These are phyloP conservation scores for Russula sp. DNA, from an alignment of 768 basidiomycete genomes.

Conservation along the genomic window DNA sequence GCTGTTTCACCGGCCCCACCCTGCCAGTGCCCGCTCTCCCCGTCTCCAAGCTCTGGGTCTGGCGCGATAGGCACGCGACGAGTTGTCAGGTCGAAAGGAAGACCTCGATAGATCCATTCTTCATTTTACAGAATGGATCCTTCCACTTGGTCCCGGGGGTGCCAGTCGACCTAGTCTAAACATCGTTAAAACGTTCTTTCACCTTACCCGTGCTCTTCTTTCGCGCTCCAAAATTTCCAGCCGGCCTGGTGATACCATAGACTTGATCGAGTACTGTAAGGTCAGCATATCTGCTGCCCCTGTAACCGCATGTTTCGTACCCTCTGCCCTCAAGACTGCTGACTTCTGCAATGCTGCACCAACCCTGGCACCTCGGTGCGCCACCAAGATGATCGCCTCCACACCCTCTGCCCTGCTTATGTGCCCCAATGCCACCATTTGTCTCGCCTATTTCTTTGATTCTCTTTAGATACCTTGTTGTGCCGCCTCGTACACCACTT, in stretches of 20 bases:
- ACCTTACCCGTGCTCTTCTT: background rate
- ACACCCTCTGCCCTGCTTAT: no score
- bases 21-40: background rate
- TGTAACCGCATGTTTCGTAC: no score
- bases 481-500: no score
- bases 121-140: background rate
- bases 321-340: no score
- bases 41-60: background rate
- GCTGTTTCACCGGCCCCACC: background rate
- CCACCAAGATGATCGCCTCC: no score
- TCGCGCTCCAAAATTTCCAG: background rate
- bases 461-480: no score
- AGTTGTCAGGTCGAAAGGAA: background rate
- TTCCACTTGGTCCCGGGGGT: no score
- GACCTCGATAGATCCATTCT: background rate
- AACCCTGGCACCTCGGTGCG: no score
- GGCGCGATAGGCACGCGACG: background rate
- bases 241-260: background rate
- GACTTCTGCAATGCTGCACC: no score
- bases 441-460: no score
- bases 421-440: no score
- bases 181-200: background rate
- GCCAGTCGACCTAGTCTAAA: background rate
- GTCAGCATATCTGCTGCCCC: no score
- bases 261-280: background rate